Conservation (phyloP, 768 basidiomycete genomes). For the Leccinum pellstonianum region DNA sequence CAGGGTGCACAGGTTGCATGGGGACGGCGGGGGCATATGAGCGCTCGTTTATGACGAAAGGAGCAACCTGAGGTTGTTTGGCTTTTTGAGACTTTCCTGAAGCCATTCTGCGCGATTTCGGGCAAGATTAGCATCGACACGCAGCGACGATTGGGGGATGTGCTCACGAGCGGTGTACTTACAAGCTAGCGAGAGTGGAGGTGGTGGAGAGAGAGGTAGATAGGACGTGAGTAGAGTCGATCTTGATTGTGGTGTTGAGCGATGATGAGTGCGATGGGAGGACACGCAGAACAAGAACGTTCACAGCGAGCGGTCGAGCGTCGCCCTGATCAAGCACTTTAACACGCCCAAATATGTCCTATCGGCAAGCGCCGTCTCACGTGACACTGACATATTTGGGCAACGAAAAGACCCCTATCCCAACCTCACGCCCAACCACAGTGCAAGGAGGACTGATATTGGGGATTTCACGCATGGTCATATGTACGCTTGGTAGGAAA, state of each 20-base stretch:
- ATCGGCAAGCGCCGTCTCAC: constrained; percentile 34
- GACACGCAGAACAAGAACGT: constrained; percentile 14
- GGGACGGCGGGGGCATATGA: constrained; percentile 8
- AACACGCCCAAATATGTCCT: constrained; percentile 28
- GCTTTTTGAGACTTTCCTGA: constrained; percentile 30
- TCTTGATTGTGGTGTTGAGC: constrained; percentile 14
- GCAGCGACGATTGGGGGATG: not conserved
- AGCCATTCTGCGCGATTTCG: constrained; percentile 27
- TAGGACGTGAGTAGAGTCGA: constrained; percentile 9
- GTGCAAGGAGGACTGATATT: too few species aligned
- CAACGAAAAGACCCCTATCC: constrained; percentile 18
- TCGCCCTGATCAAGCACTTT: constrained; percentile 31
- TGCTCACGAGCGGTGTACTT: constrained; percentile 18
- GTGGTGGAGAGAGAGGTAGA: constrained; percentile 1
- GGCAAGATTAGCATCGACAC: constrained; percentile 17
- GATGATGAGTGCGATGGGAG: constrained; percentile 27
- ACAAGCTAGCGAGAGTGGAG: constrained; percentile 1
- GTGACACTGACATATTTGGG: constrained; percentile 20
- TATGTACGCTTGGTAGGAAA: too few species aligned
- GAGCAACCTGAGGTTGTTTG: constrained; percentile 16
- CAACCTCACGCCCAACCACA: too few species aligned
- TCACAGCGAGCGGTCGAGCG: constrained; percentile 16
- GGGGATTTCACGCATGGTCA: too few species aligned
- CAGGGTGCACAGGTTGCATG: constrained; percentile 8
- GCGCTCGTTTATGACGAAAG: constrained; percentile 9